phyloP scores from a whole-genome alignment of 2,329 filamentous ascomycete genomes.

The Neopestalotiopsis rosae region DNA sequence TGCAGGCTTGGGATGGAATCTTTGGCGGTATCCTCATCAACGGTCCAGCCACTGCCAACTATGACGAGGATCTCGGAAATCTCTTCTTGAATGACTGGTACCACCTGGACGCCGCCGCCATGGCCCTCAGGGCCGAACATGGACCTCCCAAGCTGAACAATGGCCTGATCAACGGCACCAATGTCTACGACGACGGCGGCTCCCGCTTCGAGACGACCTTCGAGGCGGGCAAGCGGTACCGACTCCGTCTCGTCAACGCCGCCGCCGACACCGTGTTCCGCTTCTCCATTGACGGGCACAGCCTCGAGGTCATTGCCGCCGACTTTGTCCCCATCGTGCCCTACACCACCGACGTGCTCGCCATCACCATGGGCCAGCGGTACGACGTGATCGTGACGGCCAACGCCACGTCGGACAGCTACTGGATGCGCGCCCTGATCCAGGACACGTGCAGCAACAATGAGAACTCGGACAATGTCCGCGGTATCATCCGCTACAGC shows the following conservation, averaged over 20 bases:
- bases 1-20: slow-evolving; percentile 58
- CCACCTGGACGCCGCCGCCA: slow-evolving; percentile 47
- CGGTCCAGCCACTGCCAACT: slow-evolving; percentile 62
- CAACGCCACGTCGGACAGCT: slow-evolving; percentile 31
- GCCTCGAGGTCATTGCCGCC: slow-evolving; percentile 56
- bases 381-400: slow-evolving; percentile 22
- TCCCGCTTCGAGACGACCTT: slow-evolving; percentile 44
- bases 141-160: slow-evolving; percentile 48
- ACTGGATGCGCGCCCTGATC: slow-evolving; percentile 52
- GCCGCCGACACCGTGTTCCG: slow-evolving; percentile 44
- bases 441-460: slow-evolving; percentile 41
- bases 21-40: slow-evolving; percentile 66
- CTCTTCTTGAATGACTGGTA: slow-evolving; percentile 66
- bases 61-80: slow-evolving; percentile 67
- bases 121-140: slow-evolving; percentile 35
- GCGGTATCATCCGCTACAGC: slow-evolving; percentile 42
- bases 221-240: slow-evolving; percentile 47
- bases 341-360: slow-evolving; percentile 50
- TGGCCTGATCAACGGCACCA: slow-evolving; percentile 42
- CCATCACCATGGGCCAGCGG: slow-evolving; percentile 45
- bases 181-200: slow-evolving; percentile 38
- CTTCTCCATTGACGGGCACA: slow-evolving; percentile 58
- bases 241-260: slow-evolving; percentile 50
- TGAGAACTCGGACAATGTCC: slow-evolving; percentile 18
- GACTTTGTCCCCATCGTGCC: slow-evolving; percentile 63